Evolutionary conservation across 768 basidiomycete species (phyloP), one percentile per base, ranked within the genome.

Genomic region (Gloeophyllum trabeum): DNA sequence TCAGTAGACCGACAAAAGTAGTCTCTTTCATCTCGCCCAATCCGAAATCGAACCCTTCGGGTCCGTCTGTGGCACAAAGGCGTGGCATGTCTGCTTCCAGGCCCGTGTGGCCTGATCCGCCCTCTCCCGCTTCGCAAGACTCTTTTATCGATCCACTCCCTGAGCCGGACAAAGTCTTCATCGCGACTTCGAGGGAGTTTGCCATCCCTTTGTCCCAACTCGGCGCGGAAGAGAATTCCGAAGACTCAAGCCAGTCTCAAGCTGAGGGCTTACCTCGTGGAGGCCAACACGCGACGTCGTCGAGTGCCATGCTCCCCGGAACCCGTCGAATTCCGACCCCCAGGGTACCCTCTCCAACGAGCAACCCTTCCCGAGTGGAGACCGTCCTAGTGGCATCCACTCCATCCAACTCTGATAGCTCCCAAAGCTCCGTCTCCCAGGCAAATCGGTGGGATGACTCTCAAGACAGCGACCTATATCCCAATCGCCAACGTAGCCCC

Each of bases 111-210:
- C 53, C 38, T 36, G 57, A 66, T 20, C 65, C 65, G n/a, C 59
- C 58, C 18, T 64, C 65, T 4, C 52, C 51, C 26, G 54, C 57
- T 6, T 78, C 79, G 3, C 69, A 74, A 54, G 80, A 82, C 54
- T 83, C 81, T 2, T 81, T 84, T 45, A 77, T 67, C 30, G 72
- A 66, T 24, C 63, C 65, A 25, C 46, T 67, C n/a, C 64, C 70
- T 1, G 69, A 78, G 44, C 67, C 65, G 6, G 66, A 67, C 22
- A 62, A 66, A 41, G 58, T 54, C 21, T 72, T 67, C 47, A 47
- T 79, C 4, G 66, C 70, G 12, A 55, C 57, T 13, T 58, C 69
- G 3, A 71, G 69, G 46, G 63, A 69, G 40, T 79, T 83, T 40
- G 55, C 69, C 34, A 58, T 75, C 16, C 82, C 81, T 41, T 58